These are phyloP conservation scores for Candida sp. DNA, from an alignment of 1,139 yeast species.

Conservation along the genomic window DNA sequence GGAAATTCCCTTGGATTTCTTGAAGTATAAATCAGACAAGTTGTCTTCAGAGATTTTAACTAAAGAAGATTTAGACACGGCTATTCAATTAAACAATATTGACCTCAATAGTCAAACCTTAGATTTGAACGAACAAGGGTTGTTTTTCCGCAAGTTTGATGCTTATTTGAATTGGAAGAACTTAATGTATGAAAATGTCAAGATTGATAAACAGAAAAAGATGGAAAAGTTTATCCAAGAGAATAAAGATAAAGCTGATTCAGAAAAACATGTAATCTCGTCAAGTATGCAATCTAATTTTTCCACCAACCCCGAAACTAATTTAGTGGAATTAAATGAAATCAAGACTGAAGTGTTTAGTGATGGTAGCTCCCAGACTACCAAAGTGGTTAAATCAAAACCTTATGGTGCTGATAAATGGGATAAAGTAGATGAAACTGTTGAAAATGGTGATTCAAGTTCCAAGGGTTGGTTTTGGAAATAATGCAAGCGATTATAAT, in stretches of 20 bases:
- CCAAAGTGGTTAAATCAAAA: conserved; percentile 34
- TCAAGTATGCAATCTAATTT: conserved; percentile 45
- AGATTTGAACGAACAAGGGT: conserved; percentile 39
- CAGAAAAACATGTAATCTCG: conserved; percentile 43
- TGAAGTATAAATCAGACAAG: conserved; percentile 24
- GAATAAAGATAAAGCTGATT: conserved; percentile 3
- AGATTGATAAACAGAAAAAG: conserved; percentile 21
- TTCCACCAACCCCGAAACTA: conserved; percentile 49
- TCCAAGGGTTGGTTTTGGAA: conserved; percentile 22
- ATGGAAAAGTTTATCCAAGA: conserved; percentile 6
- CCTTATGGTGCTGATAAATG: conserved; percentile 33
- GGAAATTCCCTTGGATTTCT: conserved; percentile 33
- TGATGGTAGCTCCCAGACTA: conserved; percentile 60
- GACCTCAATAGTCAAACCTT: conserved; percentile 15
- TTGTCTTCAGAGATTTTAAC: conserved; percentile 36
- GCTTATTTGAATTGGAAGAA: conserved; percentile 67
- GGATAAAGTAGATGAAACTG: conserved; percentile 23
- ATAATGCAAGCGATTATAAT: background rate
- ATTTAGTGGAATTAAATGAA: conserved; percentile 51
- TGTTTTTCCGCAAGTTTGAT: conserved; percentile 56
- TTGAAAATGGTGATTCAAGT: conserved; percentile 4
- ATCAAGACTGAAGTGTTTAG: conserved; percentile 50
- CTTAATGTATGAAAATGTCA: conserved; percentile 45
- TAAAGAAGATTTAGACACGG: conserved; percentile 45
- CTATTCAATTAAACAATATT: conserved; percentile 12